Base-by-base conservation (phyloP, 2,329 filamentous ascomycete species). In the Cordyceps cicadae region DNA sequence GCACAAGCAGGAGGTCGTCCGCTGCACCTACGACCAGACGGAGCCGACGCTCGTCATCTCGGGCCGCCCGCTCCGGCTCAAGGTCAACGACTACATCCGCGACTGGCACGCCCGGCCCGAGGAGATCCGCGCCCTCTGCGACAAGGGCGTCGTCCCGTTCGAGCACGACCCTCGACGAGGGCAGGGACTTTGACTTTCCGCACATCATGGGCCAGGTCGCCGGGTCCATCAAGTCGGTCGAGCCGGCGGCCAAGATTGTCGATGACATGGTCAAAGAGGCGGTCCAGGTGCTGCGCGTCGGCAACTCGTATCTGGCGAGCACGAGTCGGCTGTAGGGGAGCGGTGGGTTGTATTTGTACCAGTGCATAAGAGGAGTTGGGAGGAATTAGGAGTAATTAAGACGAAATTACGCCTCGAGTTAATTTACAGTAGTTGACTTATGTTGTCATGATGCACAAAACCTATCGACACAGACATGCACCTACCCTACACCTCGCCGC, bases 121-220 rank as follows among this genome's bases (percentile, higher is more conserved):
- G 49, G 86, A 88, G 73, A 89, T 97, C 68, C 85, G 82, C 75
- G 81, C 84, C 72, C 77, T 97, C 71, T 92, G 88, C 39, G 85
- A 87, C 41, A 78, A 80, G 66, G 93, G 93, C 0, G 75, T 96
- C 34, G 87, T 95, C 63, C 93, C 93, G 1, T 78, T 97, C 64
- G 84, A 88, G 75, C 81, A 90, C 70, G 93, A 97, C 70, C 70
- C 78, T 96, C 68, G 90, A 96, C 54, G 81, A 91, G 59, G 89
- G 88, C 1, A 87, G 86, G 60, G 91, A 96, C 46, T 78, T 96
- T 14, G 93, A 97, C 69, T 78, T 89, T 60, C 93, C 93, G 14
- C 92, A 93, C 74, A 71, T 97, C 69, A 97, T 97, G 93, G 93
- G 93, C 1, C 91, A 96, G 76, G 92, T 97, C 9, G 89, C 91